phyloP scores from a whole-genome alignment of 2,329 filamentous ascomycete species.

The Arthrobotrys entomopaga region DNA sequence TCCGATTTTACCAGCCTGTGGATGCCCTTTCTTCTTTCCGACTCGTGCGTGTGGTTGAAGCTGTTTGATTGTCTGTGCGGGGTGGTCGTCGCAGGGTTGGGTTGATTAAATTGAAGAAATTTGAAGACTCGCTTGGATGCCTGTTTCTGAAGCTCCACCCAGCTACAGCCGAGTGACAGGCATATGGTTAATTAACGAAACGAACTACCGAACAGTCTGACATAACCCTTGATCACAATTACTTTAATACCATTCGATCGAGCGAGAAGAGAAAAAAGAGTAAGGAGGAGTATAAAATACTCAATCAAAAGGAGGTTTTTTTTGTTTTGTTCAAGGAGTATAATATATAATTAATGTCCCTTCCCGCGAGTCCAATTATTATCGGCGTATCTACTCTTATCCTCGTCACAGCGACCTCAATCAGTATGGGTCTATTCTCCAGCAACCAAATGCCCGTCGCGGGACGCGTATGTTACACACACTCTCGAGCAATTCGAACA shows the following conservation, averaged over 20 bases:
- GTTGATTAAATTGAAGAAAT: background rate
- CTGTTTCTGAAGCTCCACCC: no score
- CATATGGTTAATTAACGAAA: no score
- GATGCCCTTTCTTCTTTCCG: no score
- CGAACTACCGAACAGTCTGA: no score
- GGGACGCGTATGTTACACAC: constrained; percentile 72
- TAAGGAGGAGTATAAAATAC: no score
- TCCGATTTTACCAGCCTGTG: background rate
- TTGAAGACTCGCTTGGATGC: no score
- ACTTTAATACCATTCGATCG: no score
- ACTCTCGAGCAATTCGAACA: constrained; percentile 10
- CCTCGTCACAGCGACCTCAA: constrained; percentile 24
- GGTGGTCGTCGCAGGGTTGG: background rate
- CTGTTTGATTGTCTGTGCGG: background rate
- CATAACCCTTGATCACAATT: no score
- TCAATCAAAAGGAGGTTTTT: no score
- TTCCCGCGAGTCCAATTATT: constrained; percentile 10
- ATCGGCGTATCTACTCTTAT: constrained; percentile 29
- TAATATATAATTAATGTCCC: background rate
- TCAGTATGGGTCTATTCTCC: constrained; percentile 75
- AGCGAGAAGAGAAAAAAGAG: no score
- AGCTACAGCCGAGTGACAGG: no score
- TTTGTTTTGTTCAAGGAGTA: background rate
- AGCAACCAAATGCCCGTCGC: constrained; percentile 85
- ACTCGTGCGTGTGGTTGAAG: no score